Percentiles rank a stretch among this genome's conserved stretches.
Evolutionary conservation across 768 basidiomycete species (phyloP).

Genomic region (Panaeolus cyanescens): DNA sequence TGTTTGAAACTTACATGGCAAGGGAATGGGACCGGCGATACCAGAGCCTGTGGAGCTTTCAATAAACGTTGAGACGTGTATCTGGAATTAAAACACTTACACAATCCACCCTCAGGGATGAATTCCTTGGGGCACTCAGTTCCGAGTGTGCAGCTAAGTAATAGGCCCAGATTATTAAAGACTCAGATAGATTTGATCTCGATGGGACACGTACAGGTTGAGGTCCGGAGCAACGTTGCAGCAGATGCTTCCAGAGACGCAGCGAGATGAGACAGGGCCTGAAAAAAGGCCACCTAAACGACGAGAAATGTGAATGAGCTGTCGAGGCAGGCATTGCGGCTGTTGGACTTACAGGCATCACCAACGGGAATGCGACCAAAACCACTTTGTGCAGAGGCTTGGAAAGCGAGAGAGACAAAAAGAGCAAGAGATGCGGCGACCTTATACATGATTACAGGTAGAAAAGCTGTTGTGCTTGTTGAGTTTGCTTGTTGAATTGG

Average conservation of each 20-base stretch:
- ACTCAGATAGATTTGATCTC: no score
- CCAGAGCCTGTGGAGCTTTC: constrained; percentile 14
- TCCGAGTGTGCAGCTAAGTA: not conserved
- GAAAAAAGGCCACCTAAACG: not conserved
- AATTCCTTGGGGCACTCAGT: not conserved
- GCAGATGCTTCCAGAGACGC: not conserved
- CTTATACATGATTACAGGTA: not conserved
- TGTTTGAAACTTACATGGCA: constrained; percentile 12
- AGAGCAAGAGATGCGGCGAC: not conserved
- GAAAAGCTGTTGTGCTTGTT: not conserved
- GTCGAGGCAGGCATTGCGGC: no score
- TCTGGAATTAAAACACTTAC: constrained; percentile 8
- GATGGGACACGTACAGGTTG: not conserved
- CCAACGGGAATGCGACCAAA: not conserved
- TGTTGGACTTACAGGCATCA: not conserved
- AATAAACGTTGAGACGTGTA: not conserved
- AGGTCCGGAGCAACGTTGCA: not conserved
- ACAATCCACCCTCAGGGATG: constrained; percentile 16
- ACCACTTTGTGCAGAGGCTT: not conserved
- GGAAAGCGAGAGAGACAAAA: not conserved
- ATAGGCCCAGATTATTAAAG: no score
- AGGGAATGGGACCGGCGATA: constrained; percentile 16
- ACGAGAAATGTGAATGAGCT: no score
- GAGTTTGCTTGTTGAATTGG: not conserved
- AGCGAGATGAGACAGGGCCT: not conserved